Evolutionary conservation across 345 rosid species (phyloP).

Genomic region (Acer negundo): DNA sequence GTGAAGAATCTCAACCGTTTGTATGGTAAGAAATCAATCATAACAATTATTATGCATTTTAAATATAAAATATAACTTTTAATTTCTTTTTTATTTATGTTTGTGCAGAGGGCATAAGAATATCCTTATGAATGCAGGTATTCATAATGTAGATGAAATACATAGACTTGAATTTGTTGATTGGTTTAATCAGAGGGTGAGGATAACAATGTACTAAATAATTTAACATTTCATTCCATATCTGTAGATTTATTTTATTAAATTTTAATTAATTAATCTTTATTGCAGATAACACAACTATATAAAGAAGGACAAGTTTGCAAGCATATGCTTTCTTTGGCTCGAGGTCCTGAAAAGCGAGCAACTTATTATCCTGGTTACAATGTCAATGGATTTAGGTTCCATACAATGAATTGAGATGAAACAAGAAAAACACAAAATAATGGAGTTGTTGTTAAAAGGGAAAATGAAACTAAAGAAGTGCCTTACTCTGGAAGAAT

Average conservation of each 20-base stretch:
- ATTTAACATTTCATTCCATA: background rate
- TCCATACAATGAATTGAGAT: background rate
- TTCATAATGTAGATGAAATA: background rate
- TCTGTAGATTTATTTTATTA: background rate
- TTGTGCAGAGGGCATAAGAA: no score
- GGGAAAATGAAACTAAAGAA: background rate
- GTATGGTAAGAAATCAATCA: background rate
- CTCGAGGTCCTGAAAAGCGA: background rate
- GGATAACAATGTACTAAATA: background rate
- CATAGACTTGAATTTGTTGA: background rate
- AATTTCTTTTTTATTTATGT: no score
- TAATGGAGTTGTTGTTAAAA: background rate
- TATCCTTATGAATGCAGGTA: no score
- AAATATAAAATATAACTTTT: no score
- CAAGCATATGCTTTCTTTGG: background rate
- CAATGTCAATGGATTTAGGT: background rate
- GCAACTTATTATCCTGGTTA: background rate
- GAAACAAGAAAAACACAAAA: background rate
- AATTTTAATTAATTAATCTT: background rate
- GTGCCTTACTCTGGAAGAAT: background rate
- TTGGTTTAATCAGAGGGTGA: background rate
- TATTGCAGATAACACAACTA: background rate
- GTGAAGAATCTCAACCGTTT: conserved; percentile 6
- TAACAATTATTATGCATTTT: background rate
- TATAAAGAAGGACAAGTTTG: background rate